Evolutionary conservation across 2,329 filamentous ascomycete genomes (phyloP).

Genomic region (Fusarium ramigenum): DNA sequence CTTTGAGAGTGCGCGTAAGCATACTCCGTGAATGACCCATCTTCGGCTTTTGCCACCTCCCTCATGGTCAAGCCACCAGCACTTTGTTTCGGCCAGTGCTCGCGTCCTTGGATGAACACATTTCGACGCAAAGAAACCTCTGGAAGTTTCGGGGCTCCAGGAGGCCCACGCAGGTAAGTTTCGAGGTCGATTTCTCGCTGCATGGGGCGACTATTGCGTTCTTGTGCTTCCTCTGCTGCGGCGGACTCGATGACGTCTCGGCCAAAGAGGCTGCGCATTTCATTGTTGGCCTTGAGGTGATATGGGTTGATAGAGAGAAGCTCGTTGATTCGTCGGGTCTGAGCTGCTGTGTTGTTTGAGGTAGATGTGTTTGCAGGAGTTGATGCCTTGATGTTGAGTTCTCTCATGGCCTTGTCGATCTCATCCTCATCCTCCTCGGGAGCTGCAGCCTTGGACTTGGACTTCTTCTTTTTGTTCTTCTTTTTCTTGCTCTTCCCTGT

Average conservation of each 20-base stretch:
- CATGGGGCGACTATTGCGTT: conserved; percentile 51
- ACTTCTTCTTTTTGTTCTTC: conserved; percentile 52
- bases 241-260: conserved; percentile 66
- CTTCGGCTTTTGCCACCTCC: conserved; percentile 52
- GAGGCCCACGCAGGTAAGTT: conserved; percentile 63
- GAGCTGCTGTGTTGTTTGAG: conserved; percentile 3
- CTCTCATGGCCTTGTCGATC: conserved; percentile 64
- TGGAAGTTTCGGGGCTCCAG: conserved; percentile 68
- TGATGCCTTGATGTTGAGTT: conserved; percentile 53
- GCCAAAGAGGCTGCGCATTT: conserved; percentile 78
- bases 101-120: conserved; percentile 85
- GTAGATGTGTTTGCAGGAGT: background rate
- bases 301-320: conserved; percentile 67
- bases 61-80: conserved; percentile 88
- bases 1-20: conserved; percentile 76
- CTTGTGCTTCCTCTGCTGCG: conserved; percentile 58
- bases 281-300: conserved; percentile 85
- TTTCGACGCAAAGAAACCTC: conserved; percentile 80
- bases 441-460: conserved; percentile 37
- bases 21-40: conserved; percentile 74
- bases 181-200: conserved; percentile 66
- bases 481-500: conserved; percentile 52
- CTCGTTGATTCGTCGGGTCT: conserved; percentile 47
- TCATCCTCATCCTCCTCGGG: conserved; percentile 57
- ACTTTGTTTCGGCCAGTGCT: conserved; percentile 83